Evolutionary conservation across 176 grass and related monocot species (phyloP).

Genomic region (Sorghum bicolor): DNA sequence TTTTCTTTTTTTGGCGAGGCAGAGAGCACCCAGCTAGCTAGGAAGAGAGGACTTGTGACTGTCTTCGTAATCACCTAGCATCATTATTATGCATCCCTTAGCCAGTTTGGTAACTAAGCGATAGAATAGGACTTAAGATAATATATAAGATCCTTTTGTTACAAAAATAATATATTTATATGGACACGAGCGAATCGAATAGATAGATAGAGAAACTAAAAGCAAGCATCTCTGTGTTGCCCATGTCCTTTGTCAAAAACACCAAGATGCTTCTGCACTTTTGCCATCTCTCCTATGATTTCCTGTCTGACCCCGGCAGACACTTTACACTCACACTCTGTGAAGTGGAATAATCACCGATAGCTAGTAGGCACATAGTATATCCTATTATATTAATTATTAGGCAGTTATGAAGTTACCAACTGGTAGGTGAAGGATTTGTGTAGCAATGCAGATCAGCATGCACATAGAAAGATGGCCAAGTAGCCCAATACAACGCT

Average conservation of each 20-base stretch:
- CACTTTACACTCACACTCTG: constrained; percentile 10
- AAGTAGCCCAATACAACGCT: not conserved
- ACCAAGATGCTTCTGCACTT: constrained; percentile 32
- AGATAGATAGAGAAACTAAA: not conserved
- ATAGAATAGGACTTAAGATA: not conserved
- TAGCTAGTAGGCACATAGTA: not conserved
- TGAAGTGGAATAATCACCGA: constrained; percentile 29
- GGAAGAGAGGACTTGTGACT: not conserved
- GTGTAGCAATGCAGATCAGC: not conserved
- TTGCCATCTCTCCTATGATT: constrained; percentile 41
- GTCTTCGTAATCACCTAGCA: not conserved
- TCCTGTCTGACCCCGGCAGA: constrained; percentile 7
- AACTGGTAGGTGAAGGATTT: constrained; percentile 20
- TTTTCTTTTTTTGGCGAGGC: too few species aligned
- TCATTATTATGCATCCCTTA: not conserved
- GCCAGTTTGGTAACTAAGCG: not conserved
- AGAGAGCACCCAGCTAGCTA: too few species aligned
- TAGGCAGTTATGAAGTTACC: constrained; percentile 27
- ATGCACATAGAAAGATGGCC: not conserved
- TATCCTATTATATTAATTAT: not conserved
- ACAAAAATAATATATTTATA: not conserved
- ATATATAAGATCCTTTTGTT: not conserved
- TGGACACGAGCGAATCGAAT: not conserved
- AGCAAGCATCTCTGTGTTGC: constrained; percentile 5
- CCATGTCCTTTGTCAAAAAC: constrained; percentile 24